Base-by-base conservation (phyloP, 1,284 basidiomycete genomes). In the Papiliotrema terrestris region DNA sequence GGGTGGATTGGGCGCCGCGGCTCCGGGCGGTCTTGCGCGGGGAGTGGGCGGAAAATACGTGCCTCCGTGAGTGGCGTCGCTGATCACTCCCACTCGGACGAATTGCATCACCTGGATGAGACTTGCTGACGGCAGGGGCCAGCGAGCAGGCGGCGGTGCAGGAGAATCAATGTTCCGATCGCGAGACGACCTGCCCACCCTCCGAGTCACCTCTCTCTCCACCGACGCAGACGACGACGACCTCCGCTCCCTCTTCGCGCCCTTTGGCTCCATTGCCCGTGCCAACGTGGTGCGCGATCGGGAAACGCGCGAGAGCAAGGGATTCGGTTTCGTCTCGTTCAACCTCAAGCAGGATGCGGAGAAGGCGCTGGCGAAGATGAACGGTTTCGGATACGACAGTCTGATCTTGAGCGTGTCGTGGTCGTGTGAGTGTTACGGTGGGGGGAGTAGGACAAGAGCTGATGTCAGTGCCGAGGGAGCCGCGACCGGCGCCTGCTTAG, bases 151-250 rank as follows among this genome's bases (percentile, higher is more conserved):
- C 47, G 80, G 81, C 38, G 83, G 86, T 53, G 78, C 84, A 13
- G 92, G 91, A 57, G 91, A 92, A 72, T 82, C 86, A 19, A 93
- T 93, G 89, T 83, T 83, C 62, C 59, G 77, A 69, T 53, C 58
- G 45, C 83, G 93, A 50, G 95, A 98, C 75, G 95, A 98, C 71
- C 82, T 95, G 25, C 95, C 96, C 3, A 99, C 96, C 0, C 83
- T 99, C 23, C 91, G 96, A 49, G 91, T 99, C 65, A 98, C 96
- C 42, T 98, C 98, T 71, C 87, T 99, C 59, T 92, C 90, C 32
- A 89, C 93, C 75, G 96, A 98, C 69, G 92, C 92, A 1, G 86
- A 91, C 67, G 96, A 98, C 75, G 88, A 87, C 73, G 96, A 98
- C 77, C 80, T 99, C 49, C 86, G 94, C 57, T 91, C 92, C 26